Conservation (phyloP, 78 protist genomes). For the Dictyostelium purpureum region DNA sequence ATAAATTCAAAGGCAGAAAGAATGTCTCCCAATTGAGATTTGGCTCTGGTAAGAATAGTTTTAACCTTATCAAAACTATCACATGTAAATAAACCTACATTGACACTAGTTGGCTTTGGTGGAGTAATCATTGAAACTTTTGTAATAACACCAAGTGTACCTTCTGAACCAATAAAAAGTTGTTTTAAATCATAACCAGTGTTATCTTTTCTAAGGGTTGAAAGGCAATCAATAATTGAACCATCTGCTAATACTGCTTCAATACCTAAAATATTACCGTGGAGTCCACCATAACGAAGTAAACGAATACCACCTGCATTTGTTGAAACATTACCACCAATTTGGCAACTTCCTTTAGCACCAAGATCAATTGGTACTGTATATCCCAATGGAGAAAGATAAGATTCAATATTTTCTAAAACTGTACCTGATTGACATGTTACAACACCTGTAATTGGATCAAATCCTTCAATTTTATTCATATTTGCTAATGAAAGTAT, state of each 20-base stretch:
- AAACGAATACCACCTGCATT: constrained; percentile 97
- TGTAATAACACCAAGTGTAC: constrained; percentile 97
- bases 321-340: constrained; percentile 97
- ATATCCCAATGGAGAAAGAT: constrained; percentile 75
- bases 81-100: constrained; percentile 88
- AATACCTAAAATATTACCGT: constrained; percentile 92
- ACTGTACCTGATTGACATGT: constrained; percentile 91
- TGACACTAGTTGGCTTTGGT: constrained; percentile 65
- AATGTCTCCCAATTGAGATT: constrained; percentile 85
- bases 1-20: constrained; percentile 90
- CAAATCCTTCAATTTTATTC: constrained; percentile 77
- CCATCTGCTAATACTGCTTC: constrained; percentile 94
- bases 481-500: constrained; percentile 80
- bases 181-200: constrained; percentile 97
- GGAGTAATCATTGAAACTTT: constrained; percentile 75
- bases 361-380: constrained; percentile 96
- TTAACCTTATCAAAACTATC: constrained; percentile 48
- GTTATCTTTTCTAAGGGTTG: constrained; percentile 91
- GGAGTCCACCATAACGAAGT: constrained; percentile 94
- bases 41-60: constrained; percentile 54
- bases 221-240: constrained; percentile 76
- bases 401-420: constrained; percentile 80
- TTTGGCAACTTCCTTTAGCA: constrained; percentile 95
- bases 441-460: constrained; percentile 70
- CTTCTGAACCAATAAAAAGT: constrained; percentile 97